Evolutionary conservation across 2,329 filamentous ascomycete genomes (phyloP), one percentile per base, ranked within the genome.

Genomic region (Colletotrichum euphorbiae): DNA sequence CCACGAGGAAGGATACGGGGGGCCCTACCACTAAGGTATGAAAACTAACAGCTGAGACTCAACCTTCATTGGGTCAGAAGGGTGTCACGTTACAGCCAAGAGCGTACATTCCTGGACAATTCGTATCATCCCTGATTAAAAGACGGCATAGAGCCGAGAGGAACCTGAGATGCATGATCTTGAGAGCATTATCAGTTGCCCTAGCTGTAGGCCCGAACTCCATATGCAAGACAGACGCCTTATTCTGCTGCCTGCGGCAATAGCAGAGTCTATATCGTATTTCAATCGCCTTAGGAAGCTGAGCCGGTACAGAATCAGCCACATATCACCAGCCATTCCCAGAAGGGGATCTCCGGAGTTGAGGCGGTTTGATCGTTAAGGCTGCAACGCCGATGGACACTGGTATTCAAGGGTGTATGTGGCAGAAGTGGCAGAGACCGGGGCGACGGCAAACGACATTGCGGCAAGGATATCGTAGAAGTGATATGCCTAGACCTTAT

Each of bases 381-480:
- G 80, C 33, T 38, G 33, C 24, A 24, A 4, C 24, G 24, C 24
- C 4, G 24, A 24, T 38, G 33, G 33, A 12, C 33, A 11, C 4
- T 3, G 24, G 33, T 13, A 12, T 11, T 38, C 33, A 38, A 13
- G 33, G 12, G 33, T 13, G 8, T 48, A 84, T 78, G 2, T 83
- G 82, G 5, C 82, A 74, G 4, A 84, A 77, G 24, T 82, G 79
- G n/a, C 81, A 2, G 85, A 85, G 15, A 89, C 79, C 3, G 87
- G 87, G 7, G 85, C 79, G 12, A 85, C 87, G 58, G 86, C 87
- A 54, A 89, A 82, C 0, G 87, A 90, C 28, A 90, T 77, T 2
- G 88, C 87, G 4, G 87, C 84, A 63, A 89, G 89, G 21, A 90
- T 87, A 74, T 90, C 87, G 76, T 89, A 89, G 72, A 89, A 90